Base-by-base conservation (phyloP, 441 rosid genomes). In the Sinapis alba region DNA sequence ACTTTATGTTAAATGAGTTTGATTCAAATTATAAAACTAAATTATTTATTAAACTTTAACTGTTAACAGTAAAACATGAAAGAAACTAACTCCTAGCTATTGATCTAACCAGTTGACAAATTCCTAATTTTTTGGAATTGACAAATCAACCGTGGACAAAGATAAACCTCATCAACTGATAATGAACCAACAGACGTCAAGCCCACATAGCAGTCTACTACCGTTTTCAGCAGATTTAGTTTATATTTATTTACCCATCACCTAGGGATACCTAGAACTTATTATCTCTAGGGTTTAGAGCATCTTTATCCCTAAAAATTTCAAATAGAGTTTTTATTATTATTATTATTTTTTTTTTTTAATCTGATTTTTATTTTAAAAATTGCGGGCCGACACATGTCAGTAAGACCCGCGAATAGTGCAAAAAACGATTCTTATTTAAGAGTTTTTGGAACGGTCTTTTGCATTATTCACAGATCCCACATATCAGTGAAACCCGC, bases 221-320 rank as follows among this genome's bases (percentile, higher is more conserved):
- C 38, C n/a, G 1, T 60, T 60, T 12, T 41, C 27, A 62, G 4
- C 9, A 51, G 26, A 45, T 34, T 16, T 62, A 32, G 6, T 71
- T 21, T 50, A 21, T 62, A 16, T 51, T 62, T 4, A 12, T 19
- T 32, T 72, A 8, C 18, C 64, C 57, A 56, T 73, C 65, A 64
- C 64, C 18, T 53, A 41, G 36, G 64, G 15, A 51, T 59, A 63
- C 28, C 18, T 19, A 54, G n/a, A 15, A 53, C 19, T 15, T 38
- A 30, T 6, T 9, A n/a, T n/a, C n/a, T n/a, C n/a, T 23, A 16
- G 54, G 60, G 32, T 36, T n/a, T n/a, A n/a, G n/a, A n/a, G n/a
- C n/a, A n/a, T n/a, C n/a, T n/a, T n/a, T n/a, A n/a, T n/a, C n/a
- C n/a, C n/a, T n/a, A n/a, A n/a, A n/a, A n/a, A n/a, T n/a, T n/a